A percentile compares a stretch with the other conserved stretches of the same genome.
Evolutionary conservation across 805 yeast genomes (phyloP).

Genomic region (Lachancea sp.): DNA sequence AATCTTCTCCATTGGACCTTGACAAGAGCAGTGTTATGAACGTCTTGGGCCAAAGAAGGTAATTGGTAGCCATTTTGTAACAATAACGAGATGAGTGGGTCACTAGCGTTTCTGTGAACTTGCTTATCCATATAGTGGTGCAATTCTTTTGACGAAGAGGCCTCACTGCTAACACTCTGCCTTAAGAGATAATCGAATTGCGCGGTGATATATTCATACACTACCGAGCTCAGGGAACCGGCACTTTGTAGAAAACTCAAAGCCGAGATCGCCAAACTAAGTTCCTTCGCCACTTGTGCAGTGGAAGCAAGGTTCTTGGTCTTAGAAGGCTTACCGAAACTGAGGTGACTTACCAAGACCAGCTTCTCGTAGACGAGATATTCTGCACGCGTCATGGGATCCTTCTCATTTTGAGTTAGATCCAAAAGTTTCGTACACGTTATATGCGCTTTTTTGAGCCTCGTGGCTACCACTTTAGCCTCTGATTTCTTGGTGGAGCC

Average conservation of each 20-base stretch:
- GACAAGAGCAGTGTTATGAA: slow-evolving; percentile 25
- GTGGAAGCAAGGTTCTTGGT: slow-evolving; percentile 15
- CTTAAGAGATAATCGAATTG: slow-evolving; percentile 28
- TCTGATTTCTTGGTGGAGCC: slow-evolving; percentile 27
- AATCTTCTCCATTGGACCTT: slow-evolving; percentile 53
- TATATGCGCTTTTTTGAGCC: slow-evolving; percentile 57
- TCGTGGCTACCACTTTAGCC: slow-evolving; percentile 49
- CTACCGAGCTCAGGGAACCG: slow-evolving; percentile 14
- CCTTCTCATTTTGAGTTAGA: slow-evolving; percentile 37
- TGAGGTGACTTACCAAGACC: slow-evolving; percentile 39
- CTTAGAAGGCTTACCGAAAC: slow-evolving; percentile 25
- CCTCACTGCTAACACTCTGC: slow-evolving; percentile 23
- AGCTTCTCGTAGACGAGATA: slow-evolving; percentile 41
- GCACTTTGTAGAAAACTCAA: slow-evolving; percentile 16
- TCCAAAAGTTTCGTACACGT: slow-evolving; percentile 40
- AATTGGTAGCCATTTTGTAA: slow-evolving; percentile 24
- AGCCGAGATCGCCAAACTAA: slow-evolving; percentile 26
- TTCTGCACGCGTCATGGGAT: slow-evolving; percentile 34
- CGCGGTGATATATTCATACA: slow-evolving; percentile 20
- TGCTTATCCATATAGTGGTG: slow-evolving; percentile 18
- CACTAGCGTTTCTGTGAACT: slow-evolving; percentile 16
- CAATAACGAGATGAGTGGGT: slow-evolving; percentile 38
- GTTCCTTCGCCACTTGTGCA: slow-evolving; percentile 17
- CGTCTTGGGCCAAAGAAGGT: slow-evolving; percentile 25
- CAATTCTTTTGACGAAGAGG: slow-evolving; percentile 21